Evolutionary conservation across 2,329 filamentous ascomycete genomes (phyloP), one percentile per base, ranked within the genome.

Genomic region (Didymosphaeria variabile): DNA sequence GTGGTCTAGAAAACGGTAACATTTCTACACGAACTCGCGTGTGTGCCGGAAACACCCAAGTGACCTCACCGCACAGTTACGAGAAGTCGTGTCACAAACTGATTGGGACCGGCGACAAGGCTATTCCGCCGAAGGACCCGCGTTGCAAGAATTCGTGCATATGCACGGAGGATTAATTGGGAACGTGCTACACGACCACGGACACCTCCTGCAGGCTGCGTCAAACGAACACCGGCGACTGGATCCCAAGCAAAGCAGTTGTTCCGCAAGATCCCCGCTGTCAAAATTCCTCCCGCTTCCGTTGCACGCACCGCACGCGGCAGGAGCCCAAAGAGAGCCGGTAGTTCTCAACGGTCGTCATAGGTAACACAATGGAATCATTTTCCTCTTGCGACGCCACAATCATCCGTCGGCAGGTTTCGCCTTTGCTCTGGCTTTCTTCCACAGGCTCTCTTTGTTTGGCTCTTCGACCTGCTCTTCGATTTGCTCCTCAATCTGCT

Each of bases 41-140:
- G 42, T n/a, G n/a, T n/a, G n/a, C n/a, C 10, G 19, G 8, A 45
- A 21, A 9, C 42, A 44, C 8, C 9, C 9, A 17, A 21, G 26
- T 51, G 47, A 51, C 31, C 47, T 51, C 47, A 51, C 17, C 31
- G 29, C 13, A 34, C 47, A 32, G 13, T 8, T 34, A 8, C 47
- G 29, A 26, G 47, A 36, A 36, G 23, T 51, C 47, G 47, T 51
- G 47, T 51, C 47, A 31, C 31, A 23, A 51, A 21, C 47, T 51
- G 47, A 51, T 51, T 51, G 47, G 47, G 29, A 51, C 3, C 17
- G 4, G 31, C 15, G 17, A 51, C 26, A 36, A 29, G 31, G 10
- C 34, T 19, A 17, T 36, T 13, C 10, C 31, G 47, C 23, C 47
- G 47, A 51, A 51, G n/a, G 47, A 50, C 8, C 47, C 47, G 31